Conservation (phyloP, 148 eudicot species). For the Rhododendron henanense region DNA sequence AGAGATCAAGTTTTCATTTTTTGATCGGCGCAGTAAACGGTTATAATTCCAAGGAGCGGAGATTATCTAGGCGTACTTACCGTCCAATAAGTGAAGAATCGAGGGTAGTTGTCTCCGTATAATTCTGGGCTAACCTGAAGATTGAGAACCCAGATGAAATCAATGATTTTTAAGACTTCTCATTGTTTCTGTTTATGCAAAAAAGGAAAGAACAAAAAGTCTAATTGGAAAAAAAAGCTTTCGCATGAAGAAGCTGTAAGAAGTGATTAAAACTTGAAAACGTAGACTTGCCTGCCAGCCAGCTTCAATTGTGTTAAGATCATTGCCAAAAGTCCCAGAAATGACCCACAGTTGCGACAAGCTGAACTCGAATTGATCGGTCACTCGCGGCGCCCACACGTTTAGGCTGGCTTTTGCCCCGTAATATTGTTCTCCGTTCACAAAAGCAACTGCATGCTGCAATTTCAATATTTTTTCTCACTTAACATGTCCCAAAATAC, state of each 20-base stretch:
- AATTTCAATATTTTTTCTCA: not conserved
- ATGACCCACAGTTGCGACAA: slow-evolving; percentile 93
- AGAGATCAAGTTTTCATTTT: not conserved
- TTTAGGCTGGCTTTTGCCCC: slow-evolving; percentile 96
- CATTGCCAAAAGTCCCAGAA: slow-evolving; percentile 88
- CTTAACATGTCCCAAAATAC: not conserved
- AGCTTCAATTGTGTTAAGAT: slow-evolving; percentile 96
- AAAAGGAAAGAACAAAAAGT: not conserved
- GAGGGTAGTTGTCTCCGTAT: slow-evolving; percentile 82
- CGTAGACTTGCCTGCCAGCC: slow-evolving; percentile 89
- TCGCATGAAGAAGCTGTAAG: not conserved
- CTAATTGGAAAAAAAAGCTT: not conserved
- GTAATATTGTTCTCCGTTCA: slow-evolving; percentile 76
- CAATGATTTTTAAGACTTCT: not conserved
- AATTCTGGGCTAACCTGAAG: slow-evolving; percentile 85
- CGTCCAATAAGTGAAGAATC: slow-evolving; percentile 98
- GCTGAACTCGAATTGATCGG: slow-evolving; percentile 78
- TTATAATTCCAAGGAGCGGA: not conserved
- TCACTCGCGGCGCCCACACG: slow-evolving; percentile 88
- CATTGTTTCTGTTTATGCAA: not conserved
- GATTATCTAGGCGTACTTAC: slow-evolving; percentile 32
- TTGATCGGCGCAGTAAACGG: not conserved
- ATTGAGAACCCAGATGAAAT: not conserved
- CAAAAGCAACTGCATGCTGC: slow-evolving; percentile 96
- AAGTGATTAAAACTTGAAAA: not conserved